Evolutionary conservation across 169 alveolate species (phyloP), one percentile per base, ranked within the genome.

Genomic region (Eimeria tenella): DNA sequence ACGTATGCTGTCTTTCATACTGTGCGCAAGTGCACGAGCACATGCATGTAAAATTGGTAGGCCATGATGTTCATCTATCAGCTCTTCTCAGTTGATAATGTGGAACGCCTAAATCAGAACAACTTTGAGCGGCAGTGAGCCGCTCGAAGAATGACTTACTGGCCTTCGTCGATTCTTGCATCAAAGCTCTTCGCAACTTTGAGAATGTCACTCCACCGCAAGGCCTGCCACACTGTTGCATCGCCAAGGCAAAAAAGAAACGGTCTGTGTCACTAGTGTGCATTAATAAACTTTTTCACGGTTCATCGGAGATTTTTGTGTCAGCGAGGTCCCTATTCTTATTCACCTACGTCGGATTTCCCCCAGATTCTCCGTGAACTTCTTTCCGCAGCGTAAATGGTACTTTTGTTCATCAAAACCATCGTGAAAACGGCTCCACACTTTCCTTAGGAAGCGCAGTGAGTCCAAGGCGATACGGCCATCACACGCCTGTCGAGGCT

Each of bases 361-460:
- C 31, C n/a, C 62, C 60, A 90, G 82, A 23, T 74, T 19, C n/a
- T 86, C 84, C 11, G 82, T 70, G 21, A 10, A 93, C 71, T 68
- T 88, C 15, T 52, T 50, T 65, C 95, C 93, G 73, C 95, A 93
- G 7, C 95, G 94, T 31, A 93, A 81, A 25, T 93, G 95, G 73
- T 79, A 86, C 65, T 86, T 82, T 52, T 56, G 87, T 62, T 60
- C 81, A 56, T 93, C 95, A 60, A 86, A 93, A 42, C 95, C 95
- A 60, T 93, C 95, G 79, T 93, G 95, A 55, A 82, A 93, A 15
- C 93, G 91, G 75, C 95, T 93, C 95, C 95, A 93, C 15, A 93
- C 95, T 56, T 87, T 84, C 19, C 95, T 79, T 8, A 86, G 49
- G 58, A 93, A 93, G 25, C 95, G 79, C 63, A 93, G 75, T 4